A percentile compares a stretch with the other conserved stretches of the same genome.
Evolutionary conservation across 805 yeast genomes (phyloP).

Genomic region (Wickerhamomyces sydowiorum): DNA sequence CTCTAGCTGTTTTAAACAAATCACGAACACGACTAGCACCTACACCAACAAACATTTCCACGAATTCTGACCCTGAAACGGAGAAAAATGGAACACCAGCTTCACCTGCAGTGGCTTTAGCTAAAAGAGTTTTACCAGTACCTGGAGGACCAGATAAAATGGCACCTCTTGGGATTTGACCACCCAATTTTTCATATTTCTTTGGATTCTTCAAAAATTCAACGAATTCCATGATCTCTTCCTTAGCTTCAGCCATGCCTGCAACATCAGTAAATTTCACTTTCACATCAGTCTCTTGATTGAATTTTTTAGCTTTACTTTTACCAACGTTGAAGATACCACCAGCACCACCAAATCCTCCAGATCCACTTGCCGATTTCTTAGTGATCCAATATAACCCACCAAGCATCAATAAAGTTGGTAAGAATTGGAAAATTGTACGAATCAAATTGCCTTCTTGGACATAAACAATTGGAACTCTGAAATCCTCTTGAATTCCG

Average conservation of each 20-base stretch:
- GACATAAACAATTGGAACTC: slow-evolving; percentile 72
- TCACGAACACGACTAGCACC: slow-evolving; percentile 96
- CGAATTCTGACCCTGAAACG: slow-evolving; percentile 91
- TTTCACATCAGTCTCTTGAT: slow-evolving; percentile 78
- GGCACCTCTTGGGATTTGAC: slow-evolving; percentile 94
- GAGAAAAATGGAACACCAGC: slow-evolving; percentile 91
- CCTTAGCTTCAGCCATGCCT: slow-evolving; percentile 91
- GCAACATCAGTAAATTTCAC: slow-evolving; percentile 87
- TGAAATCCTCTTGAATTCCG: slow-evolving; percentile 53
- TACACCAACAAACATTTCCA: slow-evolving; percentile 96
- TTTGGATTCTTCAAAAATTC: slow-evolving; percentile 79
- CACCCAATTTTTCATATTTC: slow-evolving; percentile 84
- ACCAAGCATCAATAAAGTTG: slow-evolving; percentile 76
- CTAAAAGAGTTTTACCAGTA: slow-evolving; percentile 90
- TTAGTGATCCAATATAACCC: slow-evolving; percentile 46
- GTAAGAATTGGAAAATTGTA: slow-evolving; percentile 64
- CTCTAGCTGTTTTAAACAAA: slow-evolving; percentile 82
- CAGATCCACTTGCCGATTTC: slow-evolving; percentile 33
- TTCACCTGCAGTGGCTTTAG: slow-evolving; percentile 95
- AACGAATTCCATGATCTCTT: slow-evolving; percentile 94
- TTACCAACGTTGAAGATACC: slow-evolving; percentile 71
- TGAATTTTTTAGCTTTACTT: slow-evolving; percentile 73
- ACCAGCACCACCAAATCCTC: slow-evolving; percentile 38
- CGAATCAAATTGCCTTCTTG: slow-evolving; percentile 63
- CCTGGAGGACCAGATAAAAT: slow-evolving; percentile 94